Base-by-base conservation (phyloP, 306 rosid species). In the Mucuna pruriens region DNA sequence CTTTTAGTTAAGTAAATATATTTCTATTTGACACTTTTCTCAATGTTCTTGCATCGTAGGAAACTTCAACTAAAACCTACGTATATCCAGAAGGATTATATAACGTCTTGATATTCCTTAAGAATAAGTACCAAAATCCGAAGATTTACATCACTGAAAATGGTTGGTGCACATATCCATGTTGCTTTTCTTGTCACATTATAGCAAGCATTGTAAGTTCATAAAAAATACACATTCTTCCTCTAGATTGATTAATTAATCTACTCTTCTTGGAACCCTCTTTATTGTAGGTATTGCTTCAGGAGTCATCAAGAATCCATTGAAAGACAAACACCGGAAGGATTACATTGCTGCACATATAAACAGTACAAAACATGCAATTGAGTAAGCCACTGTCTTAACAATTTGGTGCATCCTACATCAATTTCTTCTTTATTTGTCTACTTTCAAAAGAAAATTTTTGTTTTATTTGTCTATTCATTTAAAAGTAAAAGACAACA, bases 71-170 rank as follows among this genome's bases (percentile, higher is more conserved):
- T 33, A 10, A 8, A n/a, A 60, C 0, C 19, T 38, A 2, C 22
- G 66, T 81, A 34, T 83, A 78, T 75, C 75, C 87, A 0, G 39
- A 75, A 75, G 89, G 87, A 76, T 42, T 86, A 42, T 72, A 75
- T 40, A 80, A 71, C 25, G 7, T 80, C 5, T 55, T 86, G 54
- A 23, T 54, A 9, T 64, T 52, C 38, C 2, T 83, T 2, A 71
- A 71, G 31, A 19, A 44, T 2, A 80, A 71, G n/a, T 83, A 86
- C n/a, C 16, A 31, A 34, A 36, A 48, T 48, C 80, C 80, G 0
- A 80, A 80, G 44, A 48, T 80, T 19, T 86, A 86, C 71, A 71
- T 86, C 26, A 70, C 83, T 0, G 89, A 86, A 65, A 86, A 86
- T 83, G 89, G 85, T 86, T 40, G 8, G 66, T n/a, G 11, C 9